Evolutionary conservation across 2,329 filamentous ascomycete genomes (phyloP).

Genomic region (Aspergillus bombycis): DNA sequence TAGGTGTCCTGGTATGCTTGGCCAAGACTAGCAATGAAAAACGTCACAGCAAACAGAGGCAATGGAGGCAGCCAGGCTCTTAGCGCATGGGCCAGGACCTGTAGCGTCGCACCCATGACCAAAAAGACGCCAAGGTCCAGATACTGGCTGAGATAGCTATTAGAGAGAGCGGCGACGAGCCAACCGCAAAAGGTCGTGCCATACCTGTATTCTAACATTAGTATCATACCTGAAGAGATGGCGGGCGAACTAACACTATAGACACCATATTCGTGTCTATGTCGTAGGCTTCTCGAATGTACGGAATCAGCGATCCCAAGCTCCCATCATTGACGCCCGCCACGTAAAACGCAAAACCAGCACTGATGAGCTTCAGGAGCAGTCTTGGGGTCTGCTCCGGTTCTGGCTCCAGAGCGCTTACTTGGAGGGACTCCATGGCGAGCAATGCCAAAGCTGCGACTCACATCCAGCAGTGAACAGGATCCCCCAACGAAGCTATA

Average conservation of each 20-base stretch:
- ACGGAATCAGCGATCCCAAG: conserved; percentile 65
- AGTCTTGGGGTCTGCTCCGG: conserved; percentile 3
- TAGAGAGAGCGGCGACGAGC: conserved; percentile 61
- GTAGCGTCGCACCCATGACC: conserved; percentile 57
- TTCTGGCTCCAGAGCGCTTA: background rate
- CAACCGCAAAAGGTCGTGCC: conserved; percentile 63
- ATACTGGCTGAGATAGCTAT: conserved; percentile 51
- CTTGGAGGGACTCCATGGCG: conserved; percentile 6
- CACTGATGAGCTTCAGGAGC: conserved; percentile 55
- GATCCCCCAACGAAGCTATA: background rate
- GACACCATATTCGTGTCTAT: conserved; percentile 58
- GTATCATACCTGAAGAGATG: background rate
- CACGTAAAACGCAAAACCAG: conserved; percentile 66
- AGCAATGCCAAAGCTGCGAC: background rate
- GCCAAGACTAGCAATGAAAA: conserved; percentile 61
- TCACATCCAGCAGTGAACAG: background rate
- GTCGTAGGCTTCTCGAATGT: conserved; percentile 61
- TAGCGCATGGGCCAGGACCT: conserved; percentile 51
- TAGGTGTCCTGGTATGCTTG: conserved; percentile 68
- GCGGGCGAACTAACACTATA: conserved; percentile 47
- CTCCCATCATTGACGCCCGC: conserved; percentile 68
- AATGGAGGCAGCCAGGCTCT: conserved; percentile 63
- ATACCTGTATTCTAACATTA: conserved; percentile 43
- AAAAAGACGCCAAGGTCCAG: conserved; percentile 62
- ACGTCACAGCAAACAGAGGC: conserved; percentile 59